A percentile compares a stretch with the other conserved stretches of the same genome.
Conservation (phyloP, 2,329 filamentous ascomycete genomes). For the Venturia pyrina region DNA sequence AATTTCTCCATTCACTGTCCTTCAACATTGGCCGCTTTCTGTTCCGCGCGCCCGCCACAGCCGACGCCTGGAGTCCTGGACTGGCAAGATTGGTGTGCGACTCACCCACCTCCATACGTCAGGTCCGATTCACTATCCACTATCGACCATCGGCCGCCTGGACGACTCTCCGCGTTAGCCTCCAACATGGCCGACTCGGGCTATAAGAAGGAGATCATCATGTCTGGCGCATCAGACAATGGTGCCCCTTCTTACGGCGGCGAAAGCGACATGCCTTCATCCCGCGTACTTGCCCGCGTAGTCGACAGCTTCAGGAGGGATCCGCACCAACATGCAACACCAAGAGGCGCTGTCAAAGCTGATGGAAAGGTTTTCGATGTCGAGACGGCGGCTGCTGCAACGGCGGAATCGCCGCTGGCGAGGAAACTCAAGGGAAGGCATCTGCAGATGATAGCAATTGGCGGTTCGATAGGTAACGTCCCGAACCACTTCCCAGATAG, state of each 20-base stretch:
- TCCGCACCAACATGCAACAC: conserved; percentile 43
- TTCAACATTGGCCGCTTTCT: background rate
- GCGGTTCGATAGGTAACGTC: conserved; percentile 64
- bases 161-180: background rate
- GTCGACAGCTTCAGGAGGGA: conserved; percentile 57
- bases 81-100: too few relatives aligned
- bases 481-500: background rate
- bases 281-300: background rate
- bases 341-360: conserved; percentile 35
- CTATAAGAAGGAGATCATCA: background rate
- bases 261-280: background rate
- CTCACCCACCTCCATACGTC: background rate
- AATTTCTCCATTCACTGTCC: background rate
- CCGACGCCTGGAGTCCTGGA: background rate
- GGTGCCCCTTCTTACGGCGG: background rate
- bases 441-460: conserved; percentile 85
- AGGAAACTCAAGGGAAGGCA: conserved; percentile 62
- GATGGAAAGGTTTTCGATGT: conserved; percentile 52
- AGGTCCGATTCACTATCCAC: background rate
- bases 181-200: background rate
- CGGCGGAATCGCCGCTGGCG: conserved; percentile 59
- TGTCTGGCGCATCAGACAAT: background rate
- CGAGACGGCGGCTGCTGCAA: conserved; percentile 50
- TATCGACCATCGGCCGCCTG: background rate
- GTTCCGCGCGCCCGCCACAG: background rate